Evolutionary conservation across 2,329 filamentous ascomycete species (phyloP), one percentile per base, ranked within the genome.

Genomic region (Aspergillus pseudonomiae): DNA sequence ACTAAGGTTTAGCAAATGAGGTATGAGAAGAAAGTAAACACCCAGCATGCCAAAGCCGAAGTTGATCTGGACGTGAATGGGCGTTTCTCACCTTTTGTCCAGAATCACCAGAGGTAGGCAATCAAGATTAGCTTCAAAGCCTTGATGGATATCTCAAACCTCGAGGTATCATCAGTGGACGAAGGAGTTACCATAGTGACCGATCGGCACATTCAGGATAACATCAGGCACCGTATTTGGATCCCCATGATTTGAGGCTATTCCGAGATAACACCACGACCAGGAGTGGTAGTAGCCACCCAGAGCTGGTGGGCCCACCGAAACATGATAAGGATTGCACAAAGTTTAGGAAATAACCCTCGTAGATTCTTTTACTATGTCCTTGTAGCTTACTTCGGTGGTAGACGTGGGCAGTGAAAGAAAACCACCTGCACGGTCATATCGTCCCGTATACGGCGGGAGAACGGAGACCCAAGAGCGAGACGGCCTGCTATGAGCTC

Each of bases 391-490:
- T 41, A 41, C 19, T 41, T 41, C 6, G 36, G 5, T n/a, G 19
- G 7, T 10, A 41, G 39, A 41, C 4, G 39, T 9, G 53, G 52
- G 36, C 43, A 24, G 61, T 69, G 65, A n/a, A 74, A 73, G 58
- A 74, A 73, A 30, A 84, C 79, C 2, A 86, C 83, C 69, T 85
- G 79, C 9, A 85, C 77, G 1, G 83, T 84, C 10, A 82, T 82
- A 69, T 85, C 84, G 67, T 86, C 84, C 11, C 83, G 74, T 19
- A 81, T 75, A 64, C 76, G 71, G 53, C 83, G 65, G 5, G 74
- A 71, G 26, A 66, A 71, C 6, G 74, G 74, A 56, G 67, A 56
- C 7, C 46, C 61, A 32, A 71, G 71, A 3, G 71, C 73, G 60
- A 78, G 67, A 55, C 70, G 67, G 3, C 73, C 75, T 21, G 71